These are phyloP conservation scores for Cryptosporidium ubiquitum DNA, from an alignment of 169 alveolate species.

Conservation along the genomic window DNA sequence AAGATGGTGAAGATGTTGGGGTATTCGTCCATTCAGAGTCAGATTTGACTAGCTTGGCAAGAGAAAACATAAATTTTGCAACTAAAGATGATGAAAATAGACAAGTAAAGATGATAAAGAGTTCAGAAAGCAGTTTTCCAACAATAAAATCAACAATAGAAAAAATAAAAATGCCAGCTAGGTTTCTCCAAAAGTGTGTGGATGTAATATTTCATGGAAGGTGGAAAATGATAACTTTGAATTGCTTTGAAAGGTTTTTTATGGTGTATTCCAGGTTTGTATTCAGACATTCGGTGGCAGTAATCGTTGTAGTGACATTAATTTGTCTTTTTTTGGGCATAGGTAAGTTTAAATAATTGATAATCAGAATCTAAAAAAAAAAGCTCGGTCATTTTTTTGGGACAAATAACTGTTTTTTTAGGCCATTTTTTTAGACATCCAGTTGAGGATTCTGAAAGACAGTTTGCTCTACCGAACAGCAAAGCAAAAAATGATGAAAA, in stretches of 20 bases:
- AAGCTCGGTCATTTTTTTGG: neutral
- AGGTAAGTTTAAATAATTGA: conserved; percentile 25
- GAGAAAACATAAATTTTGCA: conserved; percentile 3
- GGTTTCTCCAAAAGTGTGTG: conserved; percentile 6
- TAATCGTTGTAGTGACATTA: conserved; percentile 23
- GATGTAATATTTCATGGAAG: conserved; percentile 58
- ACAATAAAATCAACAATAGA: conserved; percentile 18
- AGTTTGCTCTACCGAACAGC: conserved; percentile 68
- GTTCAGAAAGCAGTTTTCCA: neutral
- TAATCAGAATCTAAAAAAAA: neutral
- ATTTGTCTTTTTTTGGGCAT: conserved; percentile 63
- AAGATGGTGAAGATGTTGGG: conserved; percentile 10
- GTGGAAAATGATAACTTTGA: conserved; percentile 60
- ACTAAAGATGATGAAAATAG: neutral
- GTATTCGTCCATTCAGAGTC: conserved; percentile 35
- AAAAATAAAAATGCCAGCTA: conserved; percentile 33
- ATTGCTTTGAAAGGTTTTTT: conserved; percentile 63
- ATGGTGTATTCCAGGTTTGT: conserved; percentile 74
- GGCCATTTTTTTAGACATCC: conserved; percentile 70
- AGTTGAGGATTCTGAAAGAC: conserved; percentile 70
- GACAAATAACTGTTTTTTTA: neutral
- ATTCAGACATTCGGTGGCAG: conserved; percentile 31
- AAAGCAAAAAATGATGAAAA: conserved; percentile 53
- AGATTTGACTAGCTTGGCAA: conserved; percentile 18
- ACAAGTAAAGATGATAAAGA: neutral